Base-by-base conservation (phyloP, 164 flowering plant genomes). In the Annona cherimola region DNA sequence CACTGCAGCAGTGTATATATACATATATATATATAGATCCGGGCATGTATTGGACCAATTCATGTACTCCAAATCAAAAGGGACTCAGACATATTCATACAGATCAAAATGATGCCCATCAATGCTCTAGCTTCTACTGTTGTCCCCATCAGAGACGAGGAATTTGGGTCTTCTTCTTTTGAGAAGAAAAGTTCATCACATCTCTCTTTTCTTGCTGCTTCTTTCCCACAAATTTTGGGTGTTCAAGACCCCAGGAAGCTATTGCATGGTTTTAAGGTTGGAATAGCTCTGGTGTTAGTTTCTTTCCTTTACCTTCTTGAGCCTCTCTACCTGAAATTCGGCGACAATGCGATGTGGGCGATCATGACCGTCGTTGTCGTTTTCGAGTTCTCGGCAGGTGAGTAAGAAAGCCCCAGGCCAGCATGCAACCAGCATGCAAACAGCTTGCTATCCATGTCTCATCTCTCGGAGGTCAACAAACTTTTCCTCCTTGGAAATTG, bases 271-370 rank as follows among this genome's bases (percentile, higher is more conserved):
- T 67, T 93, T 71, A 93, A 91, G 74, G 97, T 90, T 63, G 98
- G 90, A 1, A 45, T 84, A 11, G 90, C 94, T n/a, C 81, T 94
- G 45, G 89, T 85, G 61, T 26, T 89, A 61, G 93, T 90, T 45
- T 91, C 97, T 0, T 89, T 92, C 64, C 79, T 94, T 35, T 89
- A 83, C 68, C 76, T 90, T 9, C 73, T 88, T 5, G 82, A 88
- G 59, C 90, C 94, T 45, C 79, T 90, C 12, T 90, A 84, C 68
- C 44, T 84, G 4, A 76, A 89, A 75, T 87, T 90, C 26, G 94
- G 93, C 4, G 93, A 89, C 18, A 90, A 88, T 77, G 92, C 93
- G 42, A 87, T 94, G 86, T 94, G 98, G 98, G 98, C 97, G 62
- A 82, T 91, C 77, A 94, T 94, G 93, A 91, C 98, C 5, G 97